A percentile compares a stretch with the other conserved stretches of the same genome.
These are phyloP conservation scores for Casuarina equisetifolia DNA, from an alignment of 306 rosid species.

Conservation along the genomic window DNA sequence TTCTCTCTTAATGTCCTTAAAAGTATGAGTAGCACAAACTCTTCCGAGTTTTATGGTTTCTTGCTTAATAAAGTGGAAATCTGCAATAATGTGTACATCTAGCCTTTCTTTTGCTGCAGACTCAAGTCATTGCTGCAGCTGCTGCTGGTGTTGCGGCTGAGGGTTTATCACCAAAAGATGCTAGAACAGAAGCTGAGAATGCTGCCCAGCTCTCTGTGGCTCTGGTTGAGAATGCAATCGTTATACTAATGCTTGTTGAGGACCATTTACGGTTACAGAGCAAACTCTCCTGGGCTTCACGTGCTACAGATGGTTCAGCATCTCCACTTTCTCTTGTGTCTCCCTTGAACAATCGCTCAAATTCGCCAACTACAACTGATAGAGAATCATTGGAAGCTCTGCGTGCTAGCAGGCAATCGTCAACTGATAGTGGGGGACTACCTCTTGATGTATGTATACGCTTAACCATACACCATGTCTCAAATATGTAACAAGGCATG, in stretches of 20 bases:
- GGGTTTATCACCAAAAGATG: slow-evolving; percentile 76
- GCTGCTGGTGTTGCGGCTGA: slow-evolving; percentile 96
- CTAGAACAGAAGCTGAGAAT: slow-evolving; percentile 89
- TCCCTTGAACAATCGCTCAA: slow-evolving; percentile 49
- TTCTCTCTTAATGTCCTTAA: slow-evolving; percentile 1
- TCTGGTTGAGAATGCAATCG: slow-evolving; percentile 93
- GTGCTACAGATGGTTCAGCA: slow-evolving; percentile 54
- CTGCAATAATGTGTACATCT: slow-evolving; percentile 38
- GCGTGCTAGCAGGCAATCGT: slow-evolving; percentile 45
- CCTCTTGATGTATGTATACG: slow-evolving; percentile 67
- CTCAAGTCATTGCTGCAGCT: slow-evolving; percentile 93
- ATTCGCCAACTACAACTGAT: slow-evolving; percentile 35
- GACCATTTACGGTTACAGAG: slow-evolving; percentile 94
- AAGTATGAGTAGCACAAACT: background rate
- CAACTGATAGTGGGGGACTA: slow-evolving; percentile 64
- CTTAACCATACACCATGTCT: slow-evolving; percentile 13
- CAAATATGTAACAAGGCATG: slow-evolving; percentile 9
- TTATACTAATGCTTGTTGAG: slow-evolving; percentile 98
- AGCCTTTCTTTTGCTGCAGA: slow-evolving; percentile 61
- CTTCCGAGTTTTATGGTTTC: slow-evolving; percentile 10
- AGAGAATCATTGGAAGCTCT: slow-evolving; percentile 46
- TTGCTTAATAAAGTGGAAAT: slow-evolving; percentile 23
- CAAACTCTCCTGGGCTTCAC: slow-evolving; percentile 62
- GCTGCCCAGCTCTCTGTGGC: slow-evolving; percentile 94
- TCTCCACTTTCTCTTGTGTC: slow-evolving; percentile 81